A percentile compares a stretch with the other conserved stretches of the same genome.
These are phyloP conservation scores for Rhizopus sp. DNA, from an alignment of 371 early-diverging fungal species.

Conservation along the genomic window DNA sequence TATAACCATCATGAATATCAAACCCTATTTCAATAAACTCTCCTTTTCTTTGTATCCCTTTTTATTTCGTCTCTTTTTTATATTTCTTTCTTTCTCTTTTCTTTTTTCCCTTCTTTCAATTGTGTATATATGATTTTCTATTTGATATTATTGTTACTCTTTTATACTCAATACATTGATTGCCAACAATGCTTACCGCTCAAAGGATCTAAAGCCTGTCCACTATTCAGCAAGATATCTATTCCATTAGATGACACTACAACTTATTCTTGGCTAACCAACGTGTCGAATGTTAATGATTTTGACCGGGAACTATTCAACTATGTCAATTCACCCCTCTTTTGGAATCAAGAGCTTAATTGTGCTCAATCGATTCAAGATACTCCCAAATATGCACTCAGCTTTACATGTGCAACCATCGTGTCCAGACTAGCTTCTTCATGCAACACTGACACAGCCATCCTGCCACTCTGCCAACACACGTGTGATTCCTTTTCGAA, in stretches of 20 bases:
- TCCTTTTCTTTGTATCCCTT: not conserved
- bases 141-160: not conserved
- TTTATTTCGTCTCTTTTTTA: not conserved
- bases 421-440: slow-evolving; percentile 24
- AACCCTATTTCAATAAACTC: no score
- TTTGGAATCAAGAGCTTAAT: slow-evolving; percentile 31
- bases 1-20: no score
- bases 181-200: slow-evolving; percentile 25
- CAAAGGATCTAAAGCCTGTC: slow-evolving; percentile 16
- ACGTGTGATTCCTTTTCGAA: slow-evolving; percentile 24
- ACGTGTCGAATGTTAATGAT: slow-evolving; percentile 28
- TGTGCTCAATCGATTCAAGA: slow-evolving; percentile 24
- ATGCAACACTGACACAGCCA: slow-evolving; percentile 26
- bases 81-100: not conserved
- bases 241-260: slow-evolving; percentile 17
- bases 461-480: slow-evolving; percentile 30
- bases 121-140: not conserved
- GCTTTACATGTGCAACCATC: slow-evolving; percentile 33
- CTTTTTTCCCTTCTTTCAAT: not conserved
- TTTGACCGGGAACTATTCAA: slow-evolving; percentile 32
- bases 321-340: slow-evolving; percentile 26
- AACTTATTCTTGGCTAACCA: slow-evolving; percentile 20
- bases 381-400: slow-evolving; percentile 39
- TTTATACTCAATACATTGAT: not conserved
- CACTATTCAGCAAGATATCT: slow-evolving; percentile 13